Conservation (phyloP, 768 basidiomycete species). For the Podaxis sp. region DNA sequence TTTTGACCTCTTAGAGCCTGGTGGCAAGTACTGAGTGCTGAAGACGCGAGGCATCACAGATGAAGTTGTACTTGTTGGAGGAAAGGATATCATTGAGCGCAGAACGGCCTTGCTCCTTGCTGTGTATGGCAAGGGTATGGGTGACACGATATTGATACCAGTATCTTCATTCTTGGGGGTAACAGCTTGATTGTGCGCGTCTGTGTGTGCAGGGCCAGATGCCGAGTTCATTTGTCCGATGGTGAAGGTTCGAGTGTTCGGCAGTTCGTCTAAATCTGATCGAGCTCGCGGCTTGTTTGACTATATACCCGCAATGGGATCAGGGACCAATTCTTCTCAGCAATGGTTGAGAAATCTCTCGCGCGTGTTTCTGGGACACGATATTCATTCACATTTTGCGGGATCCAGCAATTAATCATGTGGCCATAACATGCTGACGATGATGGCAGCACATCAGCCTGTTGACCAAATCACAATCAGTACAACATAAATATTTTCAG, state of each 20-base stretch:
- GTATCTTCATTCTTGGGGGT: background rate
- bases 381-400: no score
- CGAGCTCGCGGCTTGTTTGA: background rate
- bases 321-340: no score
- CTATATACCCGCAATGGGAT: background rate
- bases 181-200: background rate
- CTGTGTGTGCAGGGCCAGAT: background rate
- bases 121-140: slow-evolving; percentile 26
- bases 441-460: no score
- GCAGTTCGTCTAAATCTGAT: background rate
- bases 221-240: background rate
- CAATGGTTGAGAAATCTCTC: no score
- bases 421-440: no score
- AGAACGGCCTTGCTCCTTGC: slow-evolving; percentile 25
- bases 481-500: no score
- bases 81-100: slow-evolving; percentile 24
- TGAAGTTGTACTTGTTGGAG: slow-evolving; percentile 15
- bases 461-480: no score
- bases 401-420: no score
- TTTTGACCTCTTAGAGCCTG: background rate
- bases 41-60: background rate
- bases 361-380: no score
- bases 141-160: slow-evolving; percentile 21
- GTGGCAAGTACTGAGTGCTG: background rate
- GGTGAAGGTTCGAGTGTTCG: background rate